phyloP scores from a whole-genome alignment of 2,329 filamentous ascomycete species.

The Aspergillus cejpii region DNA sequence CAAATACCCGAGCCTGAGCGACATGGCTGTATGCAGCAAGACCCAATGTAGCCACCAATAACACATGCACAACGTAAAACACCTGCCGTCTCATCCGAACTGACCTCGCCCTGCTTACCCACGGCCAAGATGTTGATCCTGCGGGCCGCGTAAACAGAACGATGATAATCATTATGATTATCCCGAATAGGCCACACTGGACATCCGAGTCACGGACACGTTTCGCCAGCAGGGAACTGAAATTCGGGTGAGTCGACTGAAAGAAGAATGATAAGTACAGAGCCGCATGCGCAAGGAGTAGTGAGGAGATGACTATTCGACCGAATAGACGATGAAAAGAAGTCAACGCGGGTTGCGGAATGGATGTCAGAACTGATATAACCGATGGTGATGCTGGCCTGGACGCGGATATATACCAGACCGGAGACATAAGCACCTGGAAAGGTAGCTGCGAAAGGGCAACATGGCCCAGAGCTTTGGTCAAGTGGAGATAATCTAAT shows the following conservation, averaged over 20 bases:
- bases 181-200: slow-evolving; percentile 48
- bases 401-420: slow-evolving; percentile 36
- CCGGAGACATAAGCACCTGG: slow-evolving; percentile 50
- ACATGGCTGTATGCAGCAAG: slow-evolving; percentile 51
- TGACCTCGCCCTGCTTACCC: slow-evolving; percentile 11
- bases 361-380: slow-evolving; percentile 47
- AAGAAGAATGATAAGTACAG: slow-evolving; percentile 56
- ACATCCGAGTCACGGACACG: slow-evolving; percentile 53
- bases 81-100: slow-evolving; percentile 34
- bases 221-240: slow-evolving; percentile 42
- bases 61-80: slow-evolving; percentile 53
- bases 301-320: slow-evolving; percentile 45
- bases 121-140: slow-evolving; percentile 17
- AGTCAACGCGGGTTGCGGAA: slow-evolving; percentile 52
- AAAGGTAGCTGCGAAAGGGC: slow-evolving; percentile 55
- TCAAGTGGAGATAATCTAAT: slow-evolving; percentile 58
- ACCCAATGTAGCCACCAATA: slow-evolving; percentile 46
- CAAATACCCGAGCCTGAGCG: slow-evolving; percentile 48
- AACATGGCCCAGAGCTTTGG: slow-evolving; percentile 56
- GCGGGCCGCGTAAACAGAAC: slow-evolving; percentile 46
- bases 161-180: slow-evolving; percentile 43
- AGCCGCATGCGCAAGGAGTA: slow-evolving; percentile 48
- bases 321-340: slow-evolving; percentile 53
- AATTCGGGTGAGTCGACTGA: slow-evolving; percentile 37
- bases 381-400: slow-evolving; percentile 44